Conservation (phyloP, 176 grass and related monocot genomes). For the Oryza rufipogon region DNA sequence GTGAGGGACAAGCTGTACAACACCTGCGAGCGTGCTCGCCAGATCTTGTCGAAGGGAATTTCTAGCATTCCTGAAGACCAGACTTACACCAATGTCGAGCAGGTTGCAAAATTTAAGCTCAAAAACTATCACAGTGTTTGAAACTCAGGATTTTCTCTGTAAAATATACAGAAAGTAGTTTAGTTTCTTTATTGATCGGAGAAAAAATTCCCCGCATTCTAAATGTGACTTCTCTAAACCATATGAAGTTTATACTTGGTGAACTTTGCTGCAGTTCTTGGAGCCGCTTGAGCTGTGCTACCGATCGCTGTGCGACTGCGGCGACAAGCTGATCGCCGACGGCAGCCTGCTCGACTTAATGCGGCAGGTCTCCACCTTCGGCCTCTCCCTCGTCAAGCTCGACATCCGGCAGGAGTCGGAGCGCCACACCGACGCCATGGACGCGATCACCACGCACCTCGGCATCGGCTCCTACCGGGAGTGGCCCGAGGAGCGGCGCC, state of each 20-base stretch:
- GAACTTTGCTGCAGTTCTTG: constrained; percentile 50
- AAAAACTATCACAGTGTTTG: not conserved
- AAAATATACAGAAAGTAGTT: too few relatives aligned
- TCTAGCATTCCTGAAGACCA: constrained; percentile 59
- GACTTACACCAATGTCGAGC: constrained; percentile 57
- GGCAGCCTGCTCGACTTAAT: constrained; percentile 76
- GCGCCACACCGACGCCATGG: constrained; percentile 64
- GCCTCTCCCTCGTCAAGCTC: constrained; percentile 70
- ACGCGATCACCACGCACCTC: constrained; percentile 73
- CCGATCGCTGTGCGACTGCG: constrained; percentile 69
- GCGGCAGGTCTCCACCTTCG: constrained; percentile 79
- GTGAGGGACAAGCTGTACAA: constrained; percentile 82
- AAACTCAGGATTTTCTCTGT: too few relatives aligned
- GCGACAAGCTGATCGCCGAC: constrained; percentile 69
- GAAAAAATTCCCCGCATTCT: too few relatives aligned
- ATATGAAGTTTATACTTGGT: not conserved
- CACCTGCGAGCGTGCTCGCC: constrained; percentile 68
- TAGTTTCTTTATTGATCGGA: too few relatives aligned
- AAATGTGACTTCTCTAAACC: too few relatives aligned
- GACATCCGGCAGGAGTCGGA: constrained; percentile 91
- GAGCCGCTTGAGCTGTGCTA: constrained; percentile 88
- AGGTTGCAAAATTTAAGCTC: constrained; percentile 38
- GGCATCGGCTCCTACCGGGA: constrained; percentile 75
- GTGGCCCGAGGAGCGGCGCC: constrained; percentile 69
- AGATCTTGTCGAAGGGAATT: constrained; percentile 57